Evolutionary conservation across 148 eudicot species (phyloP), one percentile per base, ranked within the genome.

Genomic region (Fagopyrum tataricum): DNA sequence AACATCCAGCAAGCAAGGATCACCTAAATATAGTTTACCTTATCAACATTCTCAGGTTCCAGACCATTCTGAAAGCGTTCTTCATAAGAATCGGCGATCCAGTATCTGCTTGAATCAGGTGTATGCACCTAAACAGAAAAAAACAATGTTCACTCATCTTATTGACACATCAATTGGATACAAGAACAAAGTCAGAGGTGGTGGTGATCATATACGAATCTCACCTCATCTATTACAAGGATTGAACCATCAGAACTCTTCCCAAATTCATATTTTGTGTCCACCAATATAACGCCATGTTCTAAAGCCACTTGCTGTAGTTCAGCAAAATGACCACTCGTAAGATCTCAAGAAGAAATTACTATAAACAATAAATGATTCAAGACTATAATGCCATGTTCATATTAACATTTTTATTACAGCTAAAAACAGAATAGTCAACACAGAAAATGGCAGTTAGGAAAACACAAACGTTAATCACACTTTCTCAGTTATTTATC

Each of bases 61-160:
- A 88, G 88, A 47, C 94, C 91, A 24, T 79, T 83, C 70, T 72
- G 82, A 62, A 92, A 85, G 31, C 96, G 88, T 39, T 87, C 85
- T 73, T 87, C 87, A 17, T 84, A 92, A 43, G 99, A 92, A 76
- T 77, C 73, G 42, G 94, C 89, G 74, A 95, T 87, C 99, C 99
- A 95, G 70, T 95, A 95, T 79, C 99, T 88, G 82, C 97, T 95
- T 20, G 99, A 95, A 82, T 95, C 99, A 24, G 99, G 99, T 73
- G 99, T 95, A 76, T 95, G 99, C 71, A 95, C 92, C 99, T 93
- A 76, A 7, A 59, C 0, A 76, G 76, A 8, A 44, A 21, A 18
- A 17, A 75, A 67, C 44, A 75, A 59, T 4, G 24, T 26, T 31
- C 14, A 39, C 37, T 15, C 9, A 31, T 4, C 26, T 26, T 26